Base-by-base conservation (phyloP, 169 alveolate species). In the Plasmodium knowlesi region DNA sequence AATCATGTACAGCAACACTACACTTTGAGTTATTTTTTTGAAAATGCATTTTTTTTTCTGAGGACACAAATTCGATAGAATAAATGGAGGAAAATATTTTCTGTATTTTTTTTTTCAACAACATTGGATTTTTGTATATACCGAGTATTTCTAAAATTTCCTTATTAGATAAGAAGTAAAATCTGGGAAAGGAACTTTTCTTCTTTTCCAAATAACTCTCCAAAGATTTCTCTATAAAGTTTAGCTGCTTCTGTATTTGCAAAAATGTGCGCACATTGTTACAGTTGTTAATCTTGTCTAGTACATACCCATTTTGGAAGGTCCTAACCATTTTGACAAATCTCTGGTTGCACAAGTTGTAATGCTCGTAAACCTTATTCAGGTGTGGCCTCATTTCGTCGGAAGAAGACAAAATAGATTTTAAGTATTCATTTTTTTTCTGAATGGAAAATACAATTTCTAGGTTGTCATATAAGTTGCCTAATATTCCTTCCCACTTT, bases 131-230 rank as follows among this genome's bases (percentile, higher is more conserved):
- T 92, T 98, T 97, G n/a, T 98, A 96, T 90, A 98, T 97, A 39
- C 99, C 99, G 61, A 98, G 93, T 72, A 98, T 98, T 92, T 97
- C 99, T 80, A 98, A 97, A 88, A 98, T 96, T 93, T 98, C 99
- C 91, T 98, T 99, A 94, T 98, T 98, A 46, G 99, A 98, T 67
- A 98, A 95, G 96, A 98, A 98, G 96, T 98, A 98, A 96, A 98
- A 98, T 82, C 99, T 97, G 30, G 99, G 99, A 97, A 98, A 98
- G 86, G 96, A 96, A 37, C 96, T 95, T 95, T 99, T 96, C 97
- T 98, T 98, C 94, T 96, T 97, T 95, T 98, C 99, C 61, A 98
- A 95, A 95, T 97, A 98, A 92, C 98, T 98, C 95, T 98, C 98
- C 16, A 98, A 95, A 79, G 98, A 97, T 96, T 98, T 98, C 94